A percentile compares a stretch with the other conserved stretches of the same genome.
These are phyloP conservation scores for Biscogniauxia mediterranea DNA, from an alignment of 2,329 filamentous ascomycete genomes.

Conservation along the genomic window DNA sequence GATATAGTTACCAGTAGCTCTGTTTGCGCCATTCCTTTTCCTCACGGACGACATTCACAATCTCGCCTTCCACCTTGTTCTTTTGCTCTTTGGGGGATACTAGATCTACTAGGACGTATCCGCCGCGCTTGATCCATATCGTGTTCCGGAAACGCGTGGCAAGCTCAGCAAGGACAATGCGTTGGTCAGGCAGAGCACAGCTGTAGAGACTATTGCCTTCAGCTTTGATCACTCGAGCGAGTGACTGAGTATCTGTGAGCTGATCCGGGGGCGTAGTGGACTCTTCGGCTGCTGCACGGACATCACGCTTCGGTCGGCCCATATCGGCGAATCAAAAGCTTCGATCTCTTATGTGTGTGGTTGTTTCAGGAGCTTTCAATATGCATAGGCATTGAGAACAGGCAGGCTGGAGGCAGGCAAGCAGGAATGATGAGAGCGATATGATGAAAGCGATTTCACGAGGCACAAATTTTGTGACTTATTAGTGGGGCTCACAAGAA, in stretches of 20 bases:
- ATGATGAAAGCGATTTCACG: not conserved
- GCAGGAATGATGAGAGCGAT: not conserved
- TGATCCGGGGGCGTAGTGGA: conserved; percentile 56
- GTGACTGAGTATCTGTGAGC: conserved; percentile 60
- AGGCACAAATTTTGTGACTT: not conserved
- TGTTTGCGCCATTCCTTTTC: conserved; percentile 91
- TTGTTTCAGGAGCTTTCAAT: not conserved
- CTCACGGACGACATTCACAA: conserved; percentile 87
- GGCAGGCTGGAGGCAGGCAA: no score
- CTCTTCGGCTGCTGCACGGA: conserved; percentile 76
- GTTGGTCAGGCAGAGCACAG: conserved; percentile 67
- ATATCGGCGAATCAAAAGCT: conserved; percentile 42
- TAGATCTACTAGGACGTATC: conserved; percentile 78
- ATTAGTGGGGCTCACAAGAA: not conserved
- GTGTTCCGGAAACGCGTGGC: conserved; percentile 83
- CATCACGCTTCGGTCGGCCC: conserved; percentile 72
- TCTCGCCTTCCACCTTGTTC: conserved; percentile 82
- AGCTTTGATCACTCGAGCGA: conserved; percentile 77
- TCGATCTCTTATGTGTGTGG: not conserved
- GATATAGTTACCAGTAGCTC: conserved; percentile 68
- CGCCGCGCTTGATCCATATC: conserved; percentile 88
- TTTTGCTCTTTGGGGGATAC: conserved; percentile 64
- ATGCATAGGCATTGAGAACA: not conserved
- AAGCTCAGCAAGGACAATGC: conserved; percentile 73
- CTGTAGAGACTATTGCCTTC: conserved; percentile 89